phyloP scores from a whole-genome alignment of 495 filamentous ascomycete genomes.

The Penicillium robsamsonii region DNA sequence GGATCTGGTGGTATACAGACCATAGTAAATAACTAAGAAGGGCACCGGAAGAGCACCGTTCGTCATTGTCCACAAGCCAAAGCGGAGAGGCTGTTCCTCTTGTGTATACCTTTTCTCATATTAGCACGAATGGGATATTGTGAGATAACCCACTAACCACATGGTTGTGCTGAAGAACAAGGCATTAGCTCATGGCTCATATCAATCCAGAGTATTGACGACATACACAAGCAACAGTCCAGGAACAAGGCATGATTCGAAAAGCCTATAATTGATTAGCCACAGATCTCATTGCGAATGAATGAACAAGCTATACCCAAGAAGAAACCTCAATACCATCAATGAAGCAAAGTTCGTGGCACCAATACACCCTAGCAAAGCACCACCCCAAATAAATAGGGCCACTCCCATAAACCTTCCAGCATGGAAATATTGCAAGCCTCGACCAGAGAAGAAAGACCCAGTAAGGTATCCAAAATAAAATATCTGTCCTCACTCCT shows the following conservation, averaged over 20 bases:
- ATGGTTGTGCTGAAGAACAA: neutral
- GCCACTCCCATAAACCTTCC: neutral
- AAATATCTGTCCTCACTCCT: neutral
- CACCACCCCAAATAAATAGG: neutral
- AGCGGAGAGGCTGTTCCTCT: neutral
- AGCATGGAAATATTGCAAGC: neutral
- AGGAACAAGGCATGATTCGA: neutral
- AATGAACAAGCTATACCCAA: neutral
- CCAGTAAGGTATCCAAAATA: neutral
- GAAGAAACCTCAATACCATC: neutral
- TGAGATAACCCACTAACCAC: neutral
- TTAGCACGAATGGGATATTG: neutral
- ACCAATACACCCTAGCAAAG: neutral
- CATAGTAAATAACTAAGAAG: neutral
- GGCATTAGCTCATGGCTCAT: neutral
- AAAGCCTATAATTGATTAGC: neutral
- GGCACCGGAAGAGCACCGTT: neutral
- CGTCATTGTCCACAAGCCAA: neutral
- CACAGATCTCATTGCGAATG: neutral
- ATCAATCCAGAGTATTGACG: neutral
- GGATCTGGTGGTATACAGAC: neutral
- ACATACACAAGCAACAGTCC: slow-evolving; percentile 1
- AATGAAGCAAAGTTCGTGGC: neutral
- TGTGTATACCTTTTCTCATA: neutral
- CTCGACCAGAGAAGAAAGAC: neutral